phyloP scores from a whole-genome alignment of 495 filamentous ascomycete genomes.

The Hypomontagnella submonticulosa region DNA sequence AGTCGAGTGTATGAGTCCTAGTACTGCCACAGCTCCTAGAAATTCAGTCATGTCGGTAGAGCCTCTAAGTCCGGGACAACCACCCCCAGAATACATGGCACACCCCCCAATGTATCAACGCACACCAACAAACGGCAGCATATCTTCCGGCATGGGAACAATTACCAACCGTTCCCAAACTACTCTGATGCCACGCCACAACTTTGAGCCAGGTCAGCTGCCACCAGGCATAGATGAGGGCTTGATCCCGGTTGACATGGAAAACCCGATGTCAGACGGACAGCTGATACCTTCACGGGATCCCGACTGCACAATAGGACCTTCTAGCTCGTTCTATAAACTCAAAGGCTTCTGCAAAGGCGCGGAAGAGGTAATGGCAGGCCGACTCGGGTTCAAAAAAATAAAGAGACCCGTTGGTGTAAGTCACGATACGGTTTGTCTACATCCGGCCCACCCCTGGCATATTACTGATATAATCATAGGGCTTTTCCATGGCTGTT shows the following conservation, averaged over 20 bases:
- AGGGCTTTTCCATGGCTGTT: conserved; percentile 46
- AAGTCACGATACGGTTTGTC: conserved; percentile 26
- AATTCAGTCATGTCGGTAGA: conserved; percentile 28
- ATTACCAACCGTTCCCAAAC: conserved; percentile 35
- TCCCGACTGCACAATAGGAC: conserved; percentile 49
- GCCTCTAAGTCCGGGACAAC: conserved; percentile 24
- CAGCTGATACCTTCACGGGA: conserved; percentile 31
- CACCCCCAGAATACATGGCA: conserved; percentile 39
- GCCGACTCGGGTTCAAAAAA: conserved; percentile 52
- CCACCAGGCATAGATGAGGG: conserved; percentile 43
- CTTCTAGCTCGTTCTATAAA: conserved; percentile 52
- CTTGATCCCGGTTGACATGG: conserved; percentile 50
- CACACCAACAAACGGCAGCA: conserved; percentile 26
- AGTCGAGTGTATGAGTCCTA: conserved; percentile 41
- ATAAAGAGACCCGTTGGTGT: conserved; percentile 49
- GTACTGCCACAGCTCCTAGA: conserved; percentile 15
- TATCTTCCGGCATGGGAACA: conserved; percentile 34
- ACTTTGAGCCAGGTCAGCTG: conserved; percentile 1
- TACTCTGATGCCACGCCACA: conserved; percentile 22
- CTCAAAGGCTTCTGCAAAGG: conserved; percentile 59
- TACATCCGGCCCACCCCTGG: not conserved
- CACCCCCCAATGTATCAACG: conserved; percentile 43
- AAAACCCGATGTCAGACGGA: conserved; percentile 30
- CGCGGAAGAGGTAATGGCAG: conserved; percentile 50
- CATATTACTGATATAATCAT: conserved; percentile 9